Evolutionary conservation across 2,329 filamentous ascomycete genomes (phyloP).

Genomic region (Colletotrichum trifolii): DNA sequence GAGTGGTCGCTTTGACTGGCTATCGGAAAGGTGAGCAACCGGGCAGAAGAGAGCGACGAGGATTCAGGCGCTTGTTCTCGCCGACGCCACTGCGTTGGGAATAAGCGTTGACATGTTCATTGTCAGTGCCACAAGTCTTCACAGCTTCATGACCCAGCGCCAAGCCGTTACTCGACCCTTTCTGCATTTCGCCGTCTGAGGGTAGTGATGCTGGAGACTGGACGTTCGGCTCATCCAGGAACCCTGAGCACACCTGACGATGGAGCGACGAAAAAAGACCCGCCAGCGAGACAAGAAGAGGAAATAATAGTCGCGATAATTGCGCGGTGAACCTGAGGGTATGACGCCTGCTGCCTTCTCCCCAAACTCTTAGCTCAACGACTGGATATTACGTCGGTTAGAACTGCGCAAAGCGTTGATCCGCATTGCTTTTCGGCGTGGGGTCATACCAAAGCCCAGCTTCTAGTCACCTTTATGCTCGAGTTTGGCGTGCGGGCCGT

Average conservation of each 20-base stretch:
- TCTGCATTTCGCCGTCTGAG: background rate
- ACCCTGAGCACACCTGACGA: too few relatives aligned
- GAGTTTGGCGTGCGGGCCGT: conserved; percentile 7
- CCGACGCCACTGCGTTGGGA: background rate
- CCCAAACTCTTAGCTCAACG: background rate
- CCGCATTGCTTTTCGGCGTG: background rate
- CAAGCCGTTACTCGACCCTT: background rate
- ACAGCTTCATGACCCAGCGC: background rate
- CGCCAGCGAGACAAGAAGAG: background rate
- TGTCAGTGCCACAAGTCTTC: conserved; percentile 1
- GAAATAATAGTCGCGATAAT: conserved; percentile 5
- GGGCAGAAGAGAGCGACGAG: background rate
- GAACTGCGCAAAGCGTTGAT: background rate
- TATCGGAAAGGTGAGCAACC: background rate
- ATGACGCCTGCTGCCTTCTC: conserved; percentile 4
- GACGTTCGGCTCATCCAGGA: background rate
- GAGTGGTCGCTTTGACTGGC: too few relatives aligned
- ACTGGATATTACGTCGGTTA: background rate
- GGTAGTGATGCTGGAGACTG: background rate
- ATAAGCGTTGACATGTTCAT: background rate
- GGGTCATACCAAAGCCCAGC: too few relatives aligned
- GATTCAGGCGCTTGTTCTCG: background rate
- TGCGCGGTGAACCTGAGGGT: background rate
- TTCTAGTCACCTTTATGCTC: background rate
- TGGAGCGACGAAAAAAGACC: conserved; percentile 1